Conservation (phyloP, 2,329 filamentous ascomycete genomes). For the Talaromyces albobiverticillius region DNA sequence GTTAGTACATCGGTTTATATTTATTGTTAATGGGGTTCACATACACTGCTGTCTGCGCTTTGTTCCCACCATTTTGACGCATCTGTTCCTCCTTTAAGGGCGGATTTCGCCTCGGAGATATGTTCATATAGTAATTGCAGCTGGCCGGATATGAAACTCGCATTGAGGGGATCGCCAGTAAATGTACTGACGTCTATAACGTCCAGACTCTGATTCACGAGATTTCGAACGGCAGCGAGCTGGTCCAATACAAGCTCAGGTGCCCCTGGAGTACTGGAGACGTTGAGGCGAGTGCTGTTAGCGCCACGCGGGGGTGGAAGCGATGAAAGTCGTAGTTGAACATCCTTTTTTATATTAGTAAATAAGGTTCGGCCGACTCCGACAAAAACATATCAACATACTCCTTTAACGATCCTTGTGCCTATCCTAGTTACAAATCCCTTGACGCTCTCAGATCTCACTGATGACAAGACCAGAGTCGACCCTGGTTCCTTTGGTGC, state of each 20-base stretch:
- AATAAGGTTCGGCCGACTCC: not conserved
- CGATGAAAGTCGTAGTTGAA: conserved; percentile 67
- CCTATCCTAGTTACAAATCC: conserved; percentile 88
- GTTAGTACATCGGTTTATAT: not conserved
- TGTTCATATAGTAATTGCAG: conserved; percentile 59
- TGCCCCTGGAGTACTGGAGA: conserved; percentile 53
- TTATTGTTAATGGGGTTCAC: not conserved
- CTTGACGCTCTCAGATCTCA: conserved; percentile 85
- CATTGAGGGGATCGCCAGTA: conserved; percentile 63
- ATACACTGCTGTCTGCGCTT: conserved; percentile 57
- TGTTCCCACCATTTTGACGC: conserved; percentile 55
- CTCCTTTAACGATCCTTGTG: conserved; percentile 86
- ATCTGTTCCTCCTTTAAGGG: conserved; percentile 55
- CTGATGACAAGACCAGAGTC: conserved; percentile 84
- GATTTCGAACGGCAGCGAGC: conserved; percentile 67
- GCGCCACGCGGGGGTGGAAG: conserved; percentile 52
- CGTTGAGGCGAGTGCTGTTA: conserved; percentile 49
- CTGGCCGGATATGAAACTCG: conserved; percentile 58
- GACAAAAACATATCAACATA: conserved; percentile 44
- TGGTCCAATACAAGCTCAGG: conserved; percentile 64
- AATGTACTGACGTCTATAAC: conserved; percentile 74
- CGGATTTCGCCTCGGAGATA: conserved; percentile 58
- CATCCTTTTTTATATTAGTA: conserved; percentile 51
- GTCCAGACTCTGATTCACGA: conserved; percentile 80
- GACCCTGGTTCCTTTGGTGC: conserved; percentile 80